phyloP scores from a whole-genome alignment of 2,329 filamentous ascomycete species.

The Aspergillus spinulosporus region DNA sequence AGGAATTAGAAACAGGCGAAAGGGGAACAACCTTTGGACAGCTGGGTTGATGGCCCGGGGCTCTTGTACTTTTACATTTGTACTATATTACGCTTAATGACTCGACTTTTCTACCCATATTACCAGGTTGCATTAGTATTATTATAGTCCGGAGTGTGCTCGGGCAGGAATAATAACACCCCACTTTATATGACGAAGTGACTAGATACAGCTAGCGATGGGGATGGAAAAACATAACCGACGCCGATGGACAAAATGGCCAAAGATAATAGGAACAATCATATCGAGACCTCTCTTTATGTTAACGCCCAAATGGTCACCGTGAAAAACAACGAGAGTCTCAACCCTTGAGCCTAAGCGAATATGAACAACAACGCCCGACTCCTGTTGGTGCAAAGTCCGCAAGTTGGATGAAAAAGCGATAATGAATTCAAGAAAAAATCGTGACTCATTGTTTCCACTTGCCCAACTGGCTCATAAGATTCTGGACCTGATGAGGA shows the following conservation, averaged over 20 bases:
- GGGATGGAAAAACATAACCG: not conserved
- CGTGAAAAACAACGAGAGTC: not conserved
- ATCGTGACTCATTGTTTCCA: conserved; percentile 46
- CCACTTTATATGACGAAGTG: not conserved
- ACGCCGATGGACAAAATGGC: not conserved
- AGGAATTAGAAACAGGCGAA: not conserved
- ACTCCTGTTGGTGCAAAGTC: conserved; percentile 17
- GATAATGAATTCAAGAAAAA: conserved; percentile 24
- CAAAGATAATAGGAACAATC: not conserved
- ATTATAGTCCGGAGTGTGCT: not conserved
- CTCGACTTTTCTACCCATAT: conserved; percentile 10
- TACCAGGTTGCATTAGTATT: conserved; percentile 5
- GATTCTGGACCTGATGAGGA: conserved; percentile 47
- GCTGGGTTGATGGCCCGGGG: not conserved
- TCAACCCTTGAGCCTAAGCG: conserved; percentile 14
- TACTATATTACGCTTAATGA: conserved; percentile 24
- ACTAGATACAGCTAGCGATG: conserved; percentile 1
- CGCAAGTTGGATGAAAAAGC: conserved; percentile 8
- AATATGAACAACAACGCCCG: conserved; percentile 20
- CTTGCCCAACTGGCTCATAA: conserved; percentile 50
- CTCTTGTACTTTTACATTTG: conserved; percentile 5
- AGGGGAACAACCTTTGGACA: not conserved
- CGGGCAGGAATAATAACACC: not conserved
- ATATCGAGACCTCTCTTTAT: conserved; percentile 4
- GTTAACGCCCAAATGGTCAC: not conserved